phyloP scores from a whole-genome alignment of 139 green algal species.

The Mesostigma viride region DNA sequence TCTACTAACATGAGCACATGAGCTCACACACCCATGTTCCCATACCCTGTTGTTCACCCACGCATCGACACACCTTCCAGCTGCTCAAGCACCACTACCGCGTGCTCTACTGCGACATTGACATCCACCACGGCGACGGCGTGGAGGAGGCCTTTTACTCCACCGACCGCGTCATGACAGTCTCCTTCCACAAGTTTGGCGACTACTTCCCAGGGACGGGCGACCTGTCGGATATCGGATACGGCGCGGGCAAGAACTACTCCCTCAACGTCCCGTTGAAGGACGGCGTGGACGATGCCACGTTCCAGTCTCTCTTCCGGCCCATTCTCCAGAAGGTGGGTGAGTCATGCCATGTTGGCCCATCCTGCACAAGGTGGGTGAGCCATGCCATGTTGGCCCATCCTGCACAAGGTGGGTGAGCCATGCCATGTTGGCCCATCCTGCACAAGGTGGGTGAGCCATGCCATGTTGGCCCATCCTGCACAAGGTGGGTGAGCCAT shows the following conservation, averaged over 20 bases:
- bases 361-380: too few species aligned
- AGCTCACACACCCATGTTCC: too few species aligned
- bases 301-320: slow-evolving; percentile 67
- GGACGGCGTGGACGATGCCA: slow-evolving; percentile 84
- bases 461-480: too few species aligned
- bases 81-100: slow-evolving; percentile 73
- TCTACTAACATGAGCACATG: too few species aligned
- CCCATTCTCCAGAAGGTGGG: slow-evolving; percentile 35
- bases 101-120: slow-evolving; percentile 86
- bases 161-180: slow-evolving; percentile 89
- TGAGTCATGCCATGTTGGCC: background rate
- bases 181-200: slow-evolving; percentile 92
- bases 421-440: too few species aligned
- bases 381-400: too few species aligned
- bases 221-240: slow-evolving; percentile 60
- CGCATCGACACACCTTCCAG: background rate
- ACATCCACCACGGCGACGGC: slow-evolving; percentile 96
- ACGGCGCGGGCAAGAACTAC: slow-evolving; percentile 72
- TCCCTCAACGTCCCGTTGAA: slow-evolving; percentile 84
- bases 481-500: too few species aligned
- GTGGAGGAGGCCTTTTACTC: slow-evolving; percentile 98
- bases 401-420: too few species aligned
- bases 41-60: too few species aligned
- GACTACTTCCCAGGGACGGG: slow-evolving; percentile 97
- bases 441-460: too few species aligned